Base-by-base conservation (phyloP, 345 rosid genomes). In the Boechera stricta region DNA sequence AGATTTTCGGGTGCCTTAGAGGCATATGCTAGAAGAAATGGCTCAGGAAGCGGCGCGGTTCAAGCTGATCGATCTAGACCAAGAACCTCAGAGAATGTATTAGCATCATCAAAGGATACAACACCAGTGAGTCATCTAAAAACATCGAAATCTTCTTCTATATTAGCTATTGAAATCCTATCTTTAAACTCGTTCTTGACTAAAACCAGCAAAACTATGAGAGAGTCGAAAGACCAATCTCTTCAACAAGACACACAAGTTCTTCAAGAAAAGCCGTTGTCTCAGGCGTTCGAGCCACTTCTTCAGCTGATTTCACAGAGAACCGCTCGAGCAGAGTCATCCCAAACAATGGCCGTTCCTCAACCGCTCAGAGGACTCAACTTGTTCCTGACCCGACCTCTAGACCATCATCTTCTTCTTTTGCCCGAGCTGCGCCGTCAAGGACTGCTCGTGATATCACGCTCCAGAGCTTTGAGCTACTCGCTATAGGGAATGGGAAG, bases 251-350 rank as follows among this genome's bases (percentile, higher is more conserved):
- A 76, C 87, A 85, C 67, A 91, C 87, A 61, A 93, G 91, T 77
- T 66, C 88, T 39, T 88, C 96, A 56, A 93, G 90, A 85, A 90
- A 86, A 82, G 93, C 91, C 33, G 74, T 89, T 0, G 56, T 80
- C 55, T 85, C 92, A 15, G 81, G 86, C 83, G 87, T 86, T 80
- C 73, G 89, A 60, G 91, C 91, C 7, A 80, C 86, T 82, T 88
- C 97, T 42, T 93, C 94, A 6, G 98, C 92, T 21, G 98, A 91
- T 80, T 91, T 89, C 55, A 83, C 82, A 36, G 92, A 92, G 58
- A 86, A 72, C 63, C 84, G 97, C 15, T 77, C 93, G n/a, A 86
- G 84, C 84, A 82, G 97, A 76, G 67, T 90, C 63, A 59, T 88
- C 56, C 81, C 96, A 8, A 85, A 84, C 86, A 86, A 84, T 73